phyloP scores from a whole-genome alignment of 2,329 filamentous ascomycete species.

The Pezicula carpinea region DNA sequence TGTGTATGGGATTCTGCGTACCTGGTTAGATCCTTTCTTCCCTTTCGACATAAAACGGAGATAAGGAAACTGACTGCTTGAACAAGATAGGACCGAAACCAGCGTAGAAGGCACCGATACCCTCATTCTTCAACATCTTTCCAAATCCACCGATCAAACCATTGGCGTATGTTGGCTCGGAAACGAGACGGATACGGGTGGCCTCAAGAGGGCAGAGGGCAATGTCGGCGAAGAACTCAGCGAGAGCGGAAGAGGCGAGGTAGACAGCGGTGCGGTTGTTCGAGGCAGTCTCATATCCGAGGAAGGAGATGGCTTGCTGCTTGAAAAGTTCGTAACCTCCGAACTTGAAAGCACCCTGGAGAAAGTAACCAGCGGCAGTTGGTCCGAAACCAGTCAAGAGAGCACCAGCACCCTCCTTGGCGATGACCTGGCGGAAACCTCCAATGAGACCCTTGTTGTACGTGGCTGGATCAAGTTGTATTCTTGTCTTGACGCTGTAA shows the following conservation, averaged over 20 bases:
- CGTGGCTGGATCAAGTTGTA: slow-evolving; percentile 84
- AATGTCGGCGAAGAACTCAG: slow-evolving; percentile 70
- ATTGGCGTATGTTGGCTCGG: slow-evolving; percentile 77
- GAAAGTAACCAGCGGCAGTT: slow-evolving; percentile 87
- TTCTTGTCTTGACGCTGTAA: slow-evolving; percentile 85
- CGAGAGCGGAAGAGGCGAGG: slow-evolving; percentile 62
- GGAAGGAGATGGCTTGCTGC: slow-evolving; percentile 76
- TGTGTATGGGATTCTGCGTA: slow-evolving; percentile 75
- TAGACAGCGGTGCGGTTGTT: slow-evolving; percentile 81
- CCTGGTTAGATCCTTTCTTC: slow-evolving; percentile 5
- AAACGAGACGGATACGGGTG: slow-evolving; percentile 89
- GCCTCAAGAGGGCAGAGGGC: slow-evolving; percentile 89
- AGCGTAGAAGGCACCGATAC: slow-evolving; percentile 82
- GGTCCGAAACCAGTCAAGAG: slow-evolving; percentile 82
- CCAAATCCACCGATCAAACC: slow-evolving; percentile 74
- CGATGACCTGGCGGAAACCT: slow-evolving; percentile 80
- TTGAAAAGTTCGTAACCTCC: slow-evolving; percentile 97
- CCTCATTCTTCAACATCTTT: slow-evolving; percentile 81
- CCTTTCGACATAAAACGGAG: slow-evolving; percentile 8
- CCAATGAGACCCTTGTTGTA: slow-evolving; percentile 87
- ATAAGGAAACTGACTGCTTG: slow-evolving; percentile 57
- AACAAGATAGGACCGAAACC: slow-evolving; percentile 85
- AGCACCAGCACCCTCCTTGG: slow-evolving; percentile 79
- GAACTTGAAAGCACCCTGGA: slow-evolving; percentile 91
- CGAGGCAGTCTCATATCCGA: slow-evolving; percentile 73